phyloP scores from a whole-genome alignment of 2,329 filamentous ascomycete species.

The Ophiostoma himal-ulmi region DNA sequence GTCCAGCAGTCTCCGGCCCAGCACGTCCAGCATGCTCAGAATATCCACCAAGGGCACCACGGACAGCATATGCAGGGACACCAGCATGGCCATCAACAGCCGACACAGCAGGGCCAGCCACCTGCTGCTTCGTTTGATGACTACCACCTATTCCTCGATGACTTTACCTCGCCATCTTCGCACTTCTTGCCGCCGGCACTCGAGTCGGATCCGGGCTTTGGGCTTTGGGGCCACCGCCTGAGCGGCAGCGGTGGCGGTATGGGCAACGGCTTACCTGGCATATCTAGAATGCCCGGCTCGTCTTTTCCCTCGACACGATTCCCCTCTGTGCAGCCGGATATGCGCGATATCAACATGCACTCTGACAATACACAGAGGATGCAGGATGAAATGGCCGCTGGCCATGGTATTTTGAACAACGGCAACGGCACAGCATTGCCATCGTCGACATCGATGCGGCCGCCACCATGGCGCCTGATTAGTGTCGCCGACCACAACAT shows the following conservation, averaged over 20 bases:
- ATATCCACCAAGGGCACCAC: not conserved
- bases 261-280: not conserved
- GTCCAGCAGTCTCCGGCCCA: slow-evolving; percentile 25
- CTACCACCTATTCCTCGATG: slow-evolving; percentile 55
- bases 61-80: not conserved
- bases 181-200: slow-evolving; percentile 52
- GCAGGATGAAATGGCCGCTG: slow-evolving; percentile 37
- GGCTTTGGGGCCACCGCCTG: slow-evolving; percentile 44
- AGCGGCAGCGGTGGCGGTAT: slow-evolving; percentile 34
- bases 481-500: slow-evolving; percentile 49
- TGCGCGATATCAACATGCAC: slow-evolving; percentile 36
- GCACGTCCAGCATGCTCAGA: slow-evolving; percentile 30
- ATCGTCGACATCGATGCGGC: slow-evolving; percentile 27
- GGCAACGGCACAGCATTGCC: not conserved
- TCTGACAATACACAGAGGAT: slow-evolving; percentile 34
- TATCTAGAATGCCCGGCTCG: slow-evolving; percentile 43
- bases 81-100: slow-evolving; percentile 33
- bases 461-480: slow-evolving; percentile 40
- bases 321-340: slow-evolving; percentile 49
- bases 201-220: slow-evolving; percentile 48
- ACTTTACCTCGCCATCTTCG: slow-evolving; percentile 45
- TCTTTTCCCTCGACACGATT: slow-evolving; percentile 51
- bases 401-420: not conserved
- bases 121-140: slow-evolving; percentile 45
- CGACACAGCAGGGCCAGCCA: slow-evolving; percentile 33